Evolutionary conservation across 2,329 filamentous ascomycete genomes (phyloP).

Genomic region (Cladophialophora exuberans): DNA sequence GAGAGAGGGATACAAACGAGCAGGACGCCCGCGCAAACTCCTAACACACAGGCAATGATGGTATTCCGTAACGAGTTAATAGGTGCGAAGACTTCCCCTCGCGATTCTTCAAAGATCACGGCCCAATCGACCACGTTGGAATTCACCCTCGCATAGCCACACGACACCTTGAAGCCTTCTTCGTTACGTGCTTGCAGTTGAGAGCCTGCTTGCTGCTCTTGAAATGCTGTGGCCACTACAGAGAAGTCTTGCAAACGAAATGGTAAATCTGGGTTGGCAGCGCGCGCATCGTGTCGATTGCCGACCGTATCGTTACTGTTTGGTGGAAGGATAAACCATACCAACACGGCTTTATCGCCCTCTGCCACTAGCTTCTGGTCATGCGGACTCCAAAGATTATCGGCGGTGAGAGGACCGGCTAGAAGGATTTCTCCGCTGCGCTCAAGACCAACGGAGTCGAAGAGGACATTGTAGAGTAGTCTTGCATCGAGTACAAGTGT

Average conservation of each 20-base stretch:
- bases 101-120: constrained; percentile 75
- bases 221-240: not conserved
- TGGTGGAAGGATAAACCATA: not conserved
- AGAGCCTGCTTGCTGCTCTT: too few relatives aligned
- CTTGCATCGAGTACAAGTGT: not conserved
- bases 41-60: constrained; percentile 80
- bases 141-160: constrained; percentile 73
- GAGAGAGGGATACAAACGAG: constrained; percentile 65
- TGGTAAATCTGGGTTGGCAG: not conserved
- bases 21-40: constrained; percentile 72
- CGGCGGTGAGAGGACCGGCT: too few relatives aligned
- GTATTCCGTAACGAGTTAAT: constrained; percentile 77
- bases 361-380: too few relatives aligned
- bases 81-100: constrained; percentile 72
- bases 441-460: too few relatives aligned
- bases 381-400: too few relatives aligned
- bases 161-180: constrained; percentile 67
- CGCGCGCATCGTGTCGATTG: not conserved
- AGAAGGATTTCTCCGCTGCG: too few relatives aligned
- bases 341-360: not conserved
- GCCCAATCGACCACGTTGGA: constrained; percentile 77
- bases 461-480: too few relatives aligned
- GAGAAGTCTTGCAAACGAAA: not conserved
- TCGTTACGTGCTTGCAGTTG: constrained; percentile 79
- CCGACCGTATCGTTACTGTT: not conserved